Evolutionary conservation across 345 rosid species (phyloP).

Genomic region (Salix dunnii): DNA sequence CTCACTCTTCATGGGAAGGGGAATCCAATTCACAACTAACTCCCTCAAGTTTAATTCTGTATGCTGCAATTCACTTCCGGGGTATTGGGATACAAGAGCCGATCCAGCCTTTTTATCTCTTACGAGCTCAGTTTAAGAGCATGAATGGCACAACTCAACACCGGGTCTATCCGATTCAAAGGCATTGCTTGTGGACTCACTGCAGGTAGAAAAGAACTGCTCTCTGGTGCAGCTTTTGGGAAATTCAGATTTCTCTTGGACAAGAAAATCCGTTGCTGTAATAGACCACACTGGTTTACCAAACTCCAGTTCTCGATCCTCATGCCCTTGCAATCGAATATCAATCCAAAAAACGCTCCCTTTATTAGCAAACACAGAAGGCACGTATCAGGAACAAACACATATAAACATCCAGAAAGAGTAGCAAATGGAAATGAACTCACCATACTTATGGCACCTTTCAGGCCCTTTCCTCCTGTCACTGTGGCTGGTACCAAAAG

Average conservation of each 20-base stretch:
- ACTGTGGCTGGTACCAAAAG: slow-evolving; percentile 17
- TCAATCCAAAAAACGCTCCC: slow-evolving; percentile 9
- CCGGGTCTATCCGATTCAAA: neutral
- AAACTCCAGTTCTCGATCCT: neutral
- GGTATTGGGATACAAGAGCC: neutral
- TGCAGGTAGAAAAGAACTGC: neutral
- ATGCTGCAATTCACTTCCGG: neutral
- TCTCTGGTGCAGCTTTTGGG: neutral
- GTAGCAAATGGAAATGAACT: neutral
- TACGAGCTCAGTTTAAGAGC: neutral
- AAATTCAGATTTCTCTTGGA: slow-evolving; percentile 1
- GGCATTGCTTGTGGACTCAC: neutral
- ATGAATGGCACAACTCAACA: neutral
- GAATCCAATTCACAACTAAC: slow-evolving; percentile 1
- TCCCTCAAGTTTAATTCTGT: neutral
- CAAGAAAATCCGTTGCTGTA: neutral
- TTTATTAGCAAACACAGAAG: neutral
- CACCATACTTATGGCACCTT: neutral
- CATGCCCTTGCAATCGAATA: neutral
- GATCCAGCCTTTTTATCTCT: neutral
- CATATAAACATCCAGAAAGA: neutral
- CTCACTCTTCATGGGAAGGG: neutral
- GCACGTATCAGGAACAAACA: neutral
- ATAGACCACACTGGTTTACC: neutral
- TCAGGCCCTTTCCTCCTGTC: neutral